Conservation (phyloP, 345 rosid genomes). For the Lagerstroemia speciosa region DNA sequence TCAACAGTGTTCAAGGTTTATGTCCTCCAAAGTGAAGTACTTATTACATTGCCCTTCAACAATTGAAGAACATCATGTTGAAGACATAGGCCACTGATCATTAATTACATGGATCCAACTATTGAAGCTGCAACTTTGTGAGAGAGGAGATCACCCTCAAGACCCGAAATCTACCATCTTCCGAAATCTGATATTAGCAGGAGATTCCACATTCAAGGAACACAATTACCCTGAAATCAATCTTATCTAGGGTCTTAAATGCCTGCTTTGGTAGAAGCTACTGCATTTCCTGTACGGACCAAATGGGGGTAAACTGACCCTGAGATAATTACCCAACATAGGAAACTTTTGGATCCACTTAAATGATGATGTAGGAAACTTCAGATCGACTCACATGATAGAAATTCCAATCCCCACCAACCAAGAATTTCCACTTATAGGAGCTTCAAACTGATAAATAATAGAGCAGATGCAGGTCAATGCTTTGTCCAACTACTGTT, state of each 20-base stretch:
- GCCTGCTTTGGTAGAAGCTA: conserved; percentile 1
- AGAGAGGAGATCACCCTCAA: neutral
- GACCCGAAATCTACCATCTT: neutral
- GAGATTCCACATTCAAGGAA: neutral
- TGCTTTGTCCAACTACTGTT: neutral
- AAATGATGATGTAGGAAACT: neutral
- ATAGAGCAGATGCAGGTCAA: neutral
- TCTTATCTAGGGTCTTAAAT: neutral
- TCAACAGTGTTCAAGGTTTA: conserved; percentile 11
- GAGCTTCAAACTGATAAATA: neutral
- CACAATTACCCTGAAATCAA: neutral
- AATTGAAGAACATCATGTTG: conserved; percentile 16
- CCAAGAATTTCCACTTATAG: neutral
- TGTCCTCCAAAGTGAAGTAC: neutral
- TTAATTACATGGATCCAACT: neutral
- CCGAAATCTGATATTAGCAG: neutral
- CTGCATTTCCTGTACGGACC: neutral
- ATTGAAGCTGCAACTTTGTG: neutral
- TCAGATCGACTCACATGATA: neutral
- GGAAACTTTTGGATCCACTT: neutral
- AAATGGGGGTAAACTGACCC: neutral
- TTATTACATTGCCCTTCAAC: neutral
- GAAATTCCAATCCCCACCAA: neutral
- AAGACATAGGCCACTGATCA: neutral
- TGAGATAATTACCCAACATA: neutral